phyloP scores from a whole-genome alignment of 371 early-diverging fungal genomes.

The Lichtheimia ornata region DNA sequence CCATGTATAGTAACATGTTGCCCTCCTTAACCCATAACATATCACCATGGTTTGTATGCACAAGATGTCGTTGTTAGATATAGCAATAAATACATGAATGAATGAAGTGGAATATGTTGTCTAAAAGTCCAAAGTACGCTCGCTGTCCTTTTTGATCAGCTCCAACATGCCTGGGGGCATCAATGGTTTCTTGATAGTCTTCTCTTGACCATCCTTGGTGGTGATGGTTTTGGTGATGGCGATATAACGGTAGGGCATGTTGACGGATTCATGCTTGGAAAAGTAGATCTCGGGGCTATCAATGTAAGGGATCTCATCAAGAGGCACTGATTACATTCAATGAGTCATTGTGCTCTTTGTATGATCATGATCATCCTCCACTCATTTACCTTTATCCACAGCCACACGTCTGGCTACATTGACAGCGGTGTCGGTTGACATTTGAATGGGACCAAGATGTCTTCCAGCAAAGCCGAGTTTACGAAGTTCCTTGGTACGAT shows the following conservation, averaged over 20 bases:
- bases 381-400: slow-evolving; percentile 53
- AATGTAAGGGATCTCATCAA: slow-evolving; percentile 67
- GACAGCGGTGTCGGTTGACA: slow-evolving; percentile 75
- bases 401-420: slow-evolving; percentile 64
- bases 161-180: slow-evolving; percentile 81
- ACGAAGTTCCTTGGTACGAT: slow-evolving; percentile 76
- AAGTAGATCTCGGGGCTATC: slow-evolving; percentile 78
- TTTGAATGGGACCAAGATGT: slow-evolving; percentile 75
- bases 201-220: slow-evolving; percentile 47
- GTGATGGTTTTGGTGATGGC: slow-evolving; percentile 48
- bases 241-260: slow-evolving; percentile 75
- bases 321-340: slow-evolving; percentile 35
- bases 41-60: no score
- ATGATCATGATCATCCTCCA: background rate
- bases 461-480: slow-evolving; percentile 77
- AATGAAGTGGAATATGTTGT: background rate
- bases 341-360: background rate
- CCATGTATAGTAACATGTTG: no score
- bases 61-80: background rate
- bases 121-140: slow-evolving; percentile 60
- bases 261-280: slow-evolving; percentile 69
- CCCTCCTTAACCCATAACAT: no score
- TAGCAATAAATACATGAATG: background rate
- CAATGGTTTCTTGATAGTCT: slow-evolving; percentile 62
- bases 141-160: slow-evolving; percentile 72